phyloP scores from a whole-genome alignment of 2,329 filamentous ascomycete species.

The Fonsecaea multimorphosa region DNA sequence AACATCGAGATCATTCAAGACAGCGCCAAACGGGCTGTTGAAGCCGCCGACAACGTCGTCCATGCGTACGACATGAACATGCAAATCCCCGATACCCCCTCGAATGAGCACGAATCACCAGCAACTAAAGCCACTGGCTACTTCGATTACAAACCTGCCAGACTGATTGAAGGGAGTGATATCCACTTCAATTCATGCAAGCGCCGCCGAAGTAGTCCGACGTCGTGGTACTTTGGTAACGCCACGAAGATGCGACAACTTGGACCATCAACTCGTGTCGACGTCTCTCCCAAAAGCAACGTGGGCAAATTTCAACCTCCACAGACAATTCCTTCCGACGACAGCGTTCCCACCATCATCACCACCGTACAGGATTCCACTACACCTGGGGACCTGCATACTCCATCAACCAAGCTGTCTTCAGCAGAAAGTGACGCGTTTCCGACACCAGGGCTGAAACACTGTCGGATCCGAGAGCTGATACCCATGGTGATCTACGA shows the following conservation, averaged over 20 bases:
- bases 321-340: constrained; percentile 21
- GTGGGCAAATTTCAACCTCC: constrained; percentile 1
- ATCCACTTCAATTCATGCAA: constrained; percentile 54
- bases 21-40: constrained; percentile 72
- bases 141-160: constrained; percentile 47
- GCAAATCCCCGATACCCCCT: constrained; percentile 70
- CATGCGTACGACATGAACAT: constrained; percentile 78
- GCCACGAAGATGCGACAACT: constrained; percentile 47
- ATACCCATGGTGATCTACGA: constrained; percentile 56
- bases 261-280: constrained; percentile 47
- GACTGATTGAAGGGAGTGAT: constrained; percentile 52
- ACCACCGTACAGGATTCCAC: constrained; percentile 27
- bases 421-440: constrained; percentile 33
- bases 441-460: constrained; percentile 48
- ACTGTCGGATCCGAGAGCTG: constrained; percentile 54
- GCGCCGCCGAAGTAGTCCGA: constrained; percentile 51
- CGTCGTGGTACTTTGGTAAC: constrained; percentile 45
- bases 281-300: constrained; percentile 42
- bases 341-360: constrained; percentile 24
- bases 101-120: constrained; percentile 49
- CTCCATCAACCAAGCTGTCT: constrained; percentile 28
- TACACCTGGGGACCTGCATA: constrained; percentile 26
- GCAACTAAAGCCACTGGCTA: constrained; percentile 39
- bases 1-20: constrained; percentile 77
- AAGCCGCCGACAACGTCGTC: constrained; percentile 76